These are phyloP conservation scores for Wickerhamiella galacta DNA, from an alignment of 805 yeast genomes.

Conservation along the genomic window DNA sequence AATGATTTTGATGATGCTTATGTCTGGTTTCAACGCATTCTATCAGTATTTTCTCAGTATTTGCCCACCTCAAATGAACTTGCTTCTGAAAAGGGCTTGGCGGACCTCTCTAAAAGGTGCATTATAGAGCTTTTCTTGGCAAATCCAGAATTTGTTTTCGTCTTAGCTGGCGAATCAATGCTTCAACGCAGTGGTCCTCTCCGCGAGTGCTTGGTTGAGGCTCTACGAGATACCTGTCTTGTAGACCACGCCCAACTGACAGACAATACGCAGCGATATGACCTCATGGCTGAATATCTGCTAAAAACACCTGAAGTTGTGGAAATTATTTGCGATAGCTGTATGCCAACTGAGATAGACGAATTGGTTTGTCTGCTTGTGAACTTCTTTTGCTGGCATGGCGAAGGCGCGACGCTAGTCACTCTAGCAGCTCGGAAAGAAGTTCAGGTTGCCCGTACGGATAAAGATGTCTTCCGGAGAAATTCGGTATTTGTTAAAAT, in stretches of 20 bases:
- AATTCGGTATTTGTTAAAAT: conserved; percentile 2
- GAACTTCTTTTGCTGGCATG: background rate
- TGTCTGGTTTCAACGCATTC: background rate
- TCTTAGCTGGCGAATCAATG: background rate
- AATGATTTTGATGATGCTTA: background rate
- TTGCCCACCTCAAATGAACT: background rate
- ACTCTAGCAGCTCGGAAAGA: conserved; percentile 1
- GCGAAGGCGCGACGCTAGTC: conserved; percentile 1
- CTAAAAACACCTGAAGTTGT: background rate
- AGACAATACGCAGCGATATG: background rate
- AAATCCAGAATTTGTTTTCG: conserved; percentile 1
- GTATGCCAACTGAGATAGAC: conserved; percentile 1
- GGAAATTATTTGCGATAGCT: conserved; percentile 3
- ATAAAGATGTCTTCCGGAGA: conserved; percentile 3
- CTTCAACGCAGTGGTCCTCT: background rate
- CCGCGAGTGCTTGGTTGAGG: background rate
- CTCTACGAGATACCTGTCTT: background rate
- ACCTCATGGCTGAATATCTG: background rate
- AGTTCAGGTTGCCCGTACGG: conserved; percentile 1
- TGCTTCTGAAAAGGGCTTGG: background rate
- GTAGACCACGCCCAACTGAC: background rate
- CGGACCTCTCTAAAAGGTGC: background rate
- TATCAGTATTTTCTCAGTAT: no score
- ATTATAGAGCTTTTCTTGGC: background rate
- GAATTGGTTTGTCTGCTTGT: background rate